A percentile compares a stretch with the other conserved stretches of the same genome.
phyloP scores from a whole-genome alignment of 306 rosid species.

The Fragaria vesca region DNA sequence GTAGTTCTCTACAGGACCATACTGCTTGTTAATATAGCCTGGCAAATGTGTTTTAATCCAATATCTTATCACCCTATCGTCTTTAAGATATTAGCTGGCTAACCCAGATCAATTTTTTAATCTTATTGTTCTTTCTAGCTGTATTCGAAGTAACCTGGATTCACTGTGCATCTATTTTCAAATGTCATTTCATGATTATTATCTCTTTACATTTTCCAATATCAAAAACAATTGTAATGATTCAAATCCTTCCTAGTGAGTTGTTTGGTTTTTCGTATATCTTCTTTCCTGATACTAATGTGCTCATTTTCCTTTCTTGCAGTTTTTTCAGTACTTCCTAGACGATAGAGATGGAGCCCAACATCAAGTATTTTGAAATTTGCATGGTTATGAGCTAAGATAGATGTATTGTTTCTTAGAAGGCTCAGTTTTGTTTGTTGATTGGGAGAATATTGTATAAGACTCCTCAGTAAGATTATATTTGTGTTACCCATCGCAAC shows the following conservation, averaged over 20 bases:
- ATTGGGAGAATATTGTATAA: slow-evolving; percentile 19
- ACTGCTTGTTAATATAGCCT: neutral
- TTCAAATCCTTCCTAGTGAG: neutral
- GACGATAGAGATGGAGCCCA: slow-evolving; percentile 4
- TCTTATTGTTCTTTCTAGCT: neutral
- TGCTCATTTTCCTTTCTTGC: slow-evolving; percentile 15
- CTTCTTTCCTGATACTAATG: neutral
- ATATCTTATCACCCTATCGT: neutral
- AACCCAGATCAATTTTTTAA: neutral
- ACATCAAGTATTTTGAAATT: neutral
- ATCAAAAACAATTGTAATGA: no score
- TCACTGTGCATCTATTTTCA: neutral
- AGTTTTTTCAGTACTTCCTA: slow-evolving; percentile 7
- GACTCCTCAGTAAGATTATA: neutral
- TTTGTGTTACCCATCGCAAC: neutral
- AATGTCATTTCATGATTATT: neutral
- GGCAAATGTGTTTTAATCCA: neutral
- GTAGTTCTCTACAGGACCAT: neutral
- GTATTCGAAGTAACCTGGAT: neutral
- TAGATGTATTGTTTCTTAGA: slow-evolving; percentile 16
- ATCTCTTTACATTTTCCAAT: neutral
- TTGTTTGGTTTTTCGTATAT: neutral
- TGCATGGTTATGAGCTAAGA: slow-evolving; percentile 9
- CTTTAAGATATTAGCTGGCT: neutral
- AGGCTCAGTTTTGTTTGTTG: slow-evolving; percentile 33